Base-by-base conservation (phyloP, 495 filamentous ascomycete species). In the Aspergillus mulundensis region DNA sequence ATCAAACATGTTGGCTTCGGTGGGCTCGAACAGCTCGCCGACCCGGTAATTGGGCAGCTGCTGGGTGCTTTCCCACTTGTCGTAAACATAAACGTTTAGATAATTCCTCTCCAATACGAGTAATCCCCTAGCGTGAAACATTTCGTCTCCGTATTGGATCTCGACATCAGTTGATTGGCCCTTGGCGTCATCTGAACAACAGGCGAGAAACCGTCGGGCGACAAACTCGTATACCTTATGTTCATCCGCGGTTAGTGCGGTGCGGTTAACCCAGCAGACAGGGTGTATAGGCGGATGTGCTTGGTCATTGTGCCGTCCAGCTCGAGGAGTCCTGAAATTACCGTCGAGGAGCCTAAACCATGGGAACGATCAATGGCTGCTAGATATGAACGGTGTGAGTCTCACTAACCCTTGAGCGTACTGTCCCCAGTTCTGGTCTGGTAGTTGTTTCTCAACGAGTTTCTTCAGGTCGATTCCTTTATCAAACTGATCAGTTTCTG, bases 201-300 rank as follows among this genome's bases (percentile, higher is more conserved):
- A 97, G 24, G 93, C 94, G 11, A 98, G 82, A 68, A 98, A 98
- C 3, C 94, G 87, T 0, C 94, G 88, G n/a, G 85, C 84, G 5
- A 98, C 85, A 59, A 97, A 94, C 71, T 97, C 94, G 67, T 97
- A 97, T 11, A 98, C 81, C 44, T 84, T 85, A 44, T 81, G 83
- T 51, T 94, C 90, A 0, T 87, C 76, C 24, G 77, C 74, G 23
- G 61, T 79, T 11, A 96, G 78, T 6, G 76, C 73, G n/a, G 64
- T 68, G 0, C 84, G 81, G 4, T 80, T 73, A 5, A 86, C 91
- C 66, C 87, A 92, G 50, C 85, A 86, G 47, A 98, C 85, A 0
- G 94, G 94, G 66, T 98, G 95, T 49, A 98, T 97, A 1, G 94
- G 94, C 25, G 94, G 94, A 72, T 98, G 94, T 12, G 94, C 94